Evolutionary conservation across 2,329 filamentous ascomycete species (phyloP).

Genomic region (Fusarium lateritium): DNA sequence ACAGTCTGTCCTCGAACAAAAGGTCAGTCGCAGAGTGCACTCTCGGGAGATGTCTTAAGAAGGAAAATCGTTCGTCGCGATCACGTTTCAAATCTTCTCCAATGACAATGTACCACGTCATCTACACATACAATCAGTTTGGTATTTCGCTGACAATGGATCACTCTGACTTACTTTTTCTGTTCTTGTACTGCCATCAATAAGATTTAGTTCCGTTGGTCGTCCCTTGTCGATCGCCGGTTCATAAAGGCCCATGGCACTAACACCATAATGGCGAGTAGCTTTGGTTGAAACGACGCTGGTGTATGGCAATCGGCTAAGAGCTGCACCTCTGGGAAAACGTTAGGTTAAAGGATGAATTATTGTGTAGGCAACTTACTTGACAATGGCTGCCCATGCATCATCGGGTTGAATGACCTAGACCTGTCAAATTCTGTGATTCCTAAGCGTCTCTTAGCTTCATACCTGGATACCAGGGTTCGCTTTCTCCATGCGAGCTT

Average conservation of each 20-base stretch:
- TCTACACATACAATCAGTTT: slow-evolving; percentile 12
- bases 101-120: slow-evolving; percentile 35
- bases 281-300: slow-evolving; percentile 21
- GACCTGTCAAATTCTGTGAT: neutral
- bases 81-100: slow-evolving; percentile 34
- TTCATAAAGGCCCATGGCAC: neutral
- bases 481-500: slow-evolving; percentile 45
- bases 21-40: neutral
- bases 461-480: slow-evolving; percentile 45
- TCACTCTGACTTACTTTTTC: neutral
- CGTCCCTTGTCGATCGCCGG: slow-evolving; percentile 8
- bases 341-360: neutral
- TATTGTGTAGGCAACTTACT: slow-evolving; percentile 8
- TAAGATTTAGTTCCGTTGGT: neutral
- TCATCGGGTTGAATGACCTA: slow-evolving; percentile 49
- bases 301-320: slow-evolving; percentile 25
- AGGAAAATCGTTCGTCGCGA: slow-evolving; percentile 18
- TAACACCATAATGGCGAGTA: slow-evolving; percentile 25
- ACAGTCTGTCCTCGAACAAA: neutral
- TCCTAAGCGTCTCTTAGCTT: neutral
- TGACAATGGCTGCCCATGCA: slow-evolving; percentile 47
- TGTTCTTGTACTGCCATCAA: neutral
- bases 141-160: too few species aligned
- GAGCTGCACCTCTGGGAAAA: slow-evolving; percentile 31
- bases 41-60: neutral